These are phyloP conservation scores for Fomitopsis pinicola DNA, from an alignment of 1,284 basidiomycete genomes.

Conservation along the genomic window DNA sequence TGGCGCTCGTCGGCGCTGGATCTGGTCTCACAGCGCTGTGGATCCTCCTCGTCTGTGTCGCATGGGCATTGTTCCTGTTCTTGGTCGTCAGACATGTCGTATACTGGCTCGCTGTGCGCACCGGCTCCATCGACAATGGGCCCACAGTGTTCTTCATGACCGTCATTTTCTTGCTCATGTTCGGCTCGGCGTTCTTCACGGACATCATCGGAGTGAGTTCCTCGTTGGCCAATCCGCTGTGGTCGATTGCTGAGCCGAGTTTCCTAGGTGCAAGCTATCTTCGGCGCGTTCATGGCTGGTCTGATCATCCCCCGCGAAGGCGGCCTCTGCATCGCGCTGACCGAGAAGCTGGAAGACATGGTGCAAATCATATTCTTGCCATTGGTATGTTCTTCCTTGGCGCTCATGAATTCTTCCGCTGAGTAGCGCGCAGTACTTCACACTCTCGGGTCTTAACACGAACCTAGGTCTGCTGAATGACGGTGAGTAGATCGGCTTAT, in stretches of 20 bases:
- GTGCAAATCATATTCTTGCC: constrained; percentile 77
- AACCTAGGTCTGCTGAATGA: constrained; percentile 77
- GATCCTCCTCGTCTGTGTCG: constrained; percentile 54
- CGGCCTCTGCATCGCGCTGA: constrained; percentile 75
- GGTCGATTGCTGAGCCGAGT: not conserved
- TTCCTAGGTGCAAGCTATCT: constrained; percentile 27
- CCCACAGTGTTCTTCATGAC: constrained; percentile 81
- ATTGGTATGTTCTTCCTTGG: constrained; percentile 47
- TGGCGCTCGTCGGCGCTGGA: constrained; percentile 61
- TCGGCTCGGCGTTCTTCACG: constrained; percentile 82
- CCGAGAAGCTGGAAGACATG: constrained; percentile 78
- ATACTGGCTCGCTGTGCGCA: constrained; percentile 61
- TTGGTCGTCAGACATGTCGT: constrained; percentile 44
- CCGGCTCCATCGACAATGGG: constrained; percentile 72
- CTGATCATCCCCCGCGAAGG: constrained; percentile 87
- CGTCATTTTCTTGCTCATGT: constrained; percentile 71
- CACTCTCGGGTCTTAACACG: constrained; percentile 78
- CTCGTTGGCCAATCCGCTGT: constrained; percentile 36
- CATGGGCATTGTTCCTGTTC: constrained; percentile 62
- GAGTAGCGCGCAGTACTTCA: constrained; percentile 62
- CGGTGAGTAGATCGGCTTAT: constrained; percentile 29
- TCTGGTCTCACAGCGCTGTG: constrained; percentile 56
- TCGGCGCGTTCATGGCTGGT: constrained; percentile 79
- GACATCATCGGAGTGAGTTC: constrained; percentile 80
- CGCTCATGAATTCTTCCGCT: not conserved